These are phyloP conservation scores for Phoma herbarum DNA, from an alignment of 2,329 filamentous ascomycete genomes.

Conservation along the genomic window DNA sequence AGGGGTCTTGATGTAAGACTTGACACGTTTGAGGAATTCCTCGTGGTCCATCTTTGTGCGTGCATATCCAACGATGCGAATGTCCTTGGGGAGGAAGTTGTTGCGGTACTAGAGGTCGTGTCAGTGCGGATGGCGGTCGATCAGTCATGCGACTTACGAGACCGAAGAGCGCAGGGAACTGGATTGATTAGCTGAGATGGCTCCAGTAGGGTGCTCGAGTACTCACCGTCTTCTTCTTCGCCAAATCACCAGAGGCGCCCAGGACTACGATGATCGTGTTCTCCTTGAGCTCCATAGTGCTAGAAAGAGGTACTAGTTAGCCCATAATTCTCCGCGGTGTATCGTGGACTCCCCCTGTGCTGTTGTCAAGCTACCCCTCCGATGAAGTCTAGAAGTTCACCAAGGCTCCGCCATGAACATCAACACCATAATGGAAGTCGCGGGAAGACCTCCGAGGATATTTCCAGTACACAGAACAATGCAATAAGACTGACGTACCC, in stretches of 20 bases:
- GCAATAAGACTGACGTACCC: slow-evolving; percentile 52
- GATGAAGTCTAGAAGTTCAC: neutral
- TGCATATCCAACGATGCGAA: slow-evolving; percentile 98
- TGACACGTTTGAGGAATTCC: slow-evolving; percentile 92
- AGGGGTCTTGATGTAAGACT: slow-evolving; percentile 98
- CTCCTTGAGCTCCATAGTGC: slow-evolving; percentile 94
- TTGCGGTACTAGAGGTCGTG: slow-evolving; percentile 80
- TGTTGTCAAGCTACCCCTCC: slow-evolving; percentile 27
- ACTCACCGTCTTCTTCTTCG: slow-evolving; percentile 98
- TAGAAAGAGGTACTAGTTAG: slow-evolving; percentile 55
- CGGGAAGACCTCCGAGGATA: slow-evolving; percentile 6
- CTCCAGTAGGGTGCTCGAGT: slow-evolving; percentile 17
- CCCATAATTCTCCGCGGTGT: slow-evolving; percentile 13
- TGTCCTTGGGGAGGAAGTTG: slow-evolving; percentile 96
- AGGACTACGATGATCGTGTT: slow-evolving; percentile 97
- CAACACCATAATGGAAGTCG: slow-evolving; percentile 2
- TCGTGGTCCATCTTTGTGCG: slow-evolving; percentile 99
- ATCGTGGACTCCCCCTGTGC: slow-evolving; percentile 19
- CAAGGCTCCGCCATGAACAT: slow-evolving; percentile 7
- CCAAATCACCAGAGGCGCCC: slow-evolving; percentile 94
- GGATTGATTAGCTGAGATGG: slow-evolving; percentile 32
- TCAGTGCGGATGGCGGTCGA: slow-evolving; percentile 28
- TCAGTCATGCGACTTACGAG: slow-evolving; percentile 72
- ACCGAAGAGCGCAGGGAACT: slow-evolving; percentile 98
- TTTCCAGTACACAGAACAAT: neutral